Percentiles rank a stretch among this genome's conserved stretches.
Evolutionary conservation across 176 grass and related monocot species (phyloP).

Genomic region (Oryza brachyantha): DNA sequence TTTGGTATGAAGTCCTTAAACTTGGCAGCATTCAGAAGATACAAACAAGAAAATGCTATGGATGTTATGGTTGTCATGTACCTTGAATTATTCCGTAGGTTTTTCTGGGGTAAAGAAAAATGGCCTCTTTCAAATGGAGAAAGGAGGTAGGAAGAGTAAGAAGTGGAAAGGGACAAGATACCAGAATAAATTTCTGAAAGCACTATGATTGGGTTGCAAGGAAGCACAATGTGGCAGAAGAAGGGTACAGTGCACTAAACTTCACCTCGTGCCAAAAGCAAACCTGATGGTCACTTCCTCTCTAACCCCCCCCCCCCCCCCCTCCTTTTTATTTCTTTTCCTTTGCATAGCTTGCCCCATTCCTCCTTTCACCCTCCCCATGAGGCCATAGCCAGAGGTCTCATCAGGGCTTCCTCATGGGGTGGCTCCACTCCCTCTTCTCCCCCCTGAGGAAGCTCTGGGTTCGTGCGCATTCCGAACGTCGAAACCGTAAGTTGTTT

Average conservation of each 20-base stretch:
- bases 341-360: conserved; percentile 7
- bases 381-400: conserved; percentile 16
- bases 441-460: conserved; percentile 66
- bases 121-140: conserved; percentile 23
- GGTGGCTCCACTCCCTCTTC: conserved; percentile 76
- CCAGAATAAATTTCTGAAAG: conserved; percentile 47
- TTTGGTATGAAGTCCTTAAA: background rate
- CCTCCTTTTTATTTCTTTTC: conserved; percentile 24
- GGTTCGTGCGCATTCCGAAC: conserved; percentile 50
- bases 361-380: conserved; percentile 15
- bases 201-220: conserved; percentile 48
- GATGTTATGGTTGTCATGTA: background rate
- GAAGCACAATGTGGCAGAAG: conserved; percentile 42
- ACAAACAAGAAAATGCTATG: background rate
- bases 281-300: conserved; percentile 47
- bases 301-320: conserved; percentile 29
- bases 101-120: conserved; percentile 25
- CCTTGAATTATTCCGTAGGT: conserved; percentile 16
- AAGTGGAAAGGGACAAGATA: conserved; percentile 63
- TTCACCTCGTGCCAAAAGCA: conserved; percentile 64
- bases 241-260: conserved; percentile 55
- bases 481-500: conserved; percentile 46
- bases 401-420: conserved; percentile 47
- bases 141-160: conserved; percentile 49
- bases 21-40: background rate